A percentile compares a stretch with the other conserved stretches of the same genome.
phyloP scores from a whole-genome alignment of 192 early-diverging fungal genomes.

The Ambispora gerdemannii region DNA sequence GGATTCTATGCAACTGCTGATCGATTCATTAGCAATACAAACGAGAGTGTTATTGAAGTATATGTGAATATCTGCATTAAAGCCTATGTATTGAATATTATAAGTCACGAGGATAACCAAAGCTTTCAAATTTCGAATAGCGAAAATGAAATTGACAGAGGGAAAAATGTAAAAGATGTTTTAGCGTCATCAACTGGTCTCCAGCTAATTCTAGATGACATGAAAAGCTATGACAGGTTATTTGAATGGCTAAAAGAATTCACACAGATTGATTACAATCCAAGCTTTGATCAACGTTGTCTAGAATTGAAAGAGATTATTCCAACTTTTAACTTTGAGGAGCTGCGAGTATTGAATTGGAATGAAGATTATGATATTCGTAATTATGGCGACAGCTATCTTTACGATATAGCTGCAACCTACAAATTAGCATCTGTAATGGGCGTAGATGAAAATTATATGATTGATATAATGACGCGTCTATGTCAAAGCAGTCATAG shows the following conservation, averaged over 20 bases:
- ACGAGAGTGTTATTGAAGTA: background rate
- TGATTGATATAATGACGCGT: background rate
- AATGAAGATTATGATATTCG: slow-evolving; percentile 32
- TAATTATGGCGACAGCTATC: slow-evolving; percentile 37
- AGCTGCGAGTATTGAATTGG: slow-evolving; percentile 7
- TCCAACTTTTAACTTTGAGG: background rate
- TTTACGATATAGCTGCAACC: slow-evolving; percentile 39
- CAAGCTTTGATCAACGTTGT: background rate
- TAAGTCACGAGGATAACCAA: slow-evolving; percentile 1
- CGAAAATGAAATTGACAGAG: background rate
- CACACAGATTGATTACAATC: slow-evolving; percentile 10
- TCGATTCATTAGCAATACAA: background rate
- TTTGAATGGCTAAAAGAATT: slow-evolving; percentile 14
- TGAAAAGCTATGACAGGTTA: slow-evolving; percentile 3
- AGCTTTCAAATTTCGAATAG: background rate
- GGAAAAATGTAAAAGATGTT: background rate
- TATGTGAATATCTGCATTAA: slow-evolving; percentile 6
- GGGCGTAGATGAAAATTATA: background rate
- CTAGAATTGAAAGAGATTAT: background rate
- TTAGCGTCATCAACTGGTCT: slow-evolving; percentile 4
- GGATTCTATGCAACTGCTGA: background rate
- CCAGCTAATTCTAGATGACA: slow-evolving; percentile 1
- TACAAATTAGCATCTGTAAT: slow-evolving; percentile 2
- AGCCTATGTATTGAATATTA: background rate
- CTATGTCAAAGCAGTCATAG: slow-evolving; percentile 32